Base-by-base conservation (phyloP, 148 eudicot species). In the Hydrangea macrophylla region DNA sequence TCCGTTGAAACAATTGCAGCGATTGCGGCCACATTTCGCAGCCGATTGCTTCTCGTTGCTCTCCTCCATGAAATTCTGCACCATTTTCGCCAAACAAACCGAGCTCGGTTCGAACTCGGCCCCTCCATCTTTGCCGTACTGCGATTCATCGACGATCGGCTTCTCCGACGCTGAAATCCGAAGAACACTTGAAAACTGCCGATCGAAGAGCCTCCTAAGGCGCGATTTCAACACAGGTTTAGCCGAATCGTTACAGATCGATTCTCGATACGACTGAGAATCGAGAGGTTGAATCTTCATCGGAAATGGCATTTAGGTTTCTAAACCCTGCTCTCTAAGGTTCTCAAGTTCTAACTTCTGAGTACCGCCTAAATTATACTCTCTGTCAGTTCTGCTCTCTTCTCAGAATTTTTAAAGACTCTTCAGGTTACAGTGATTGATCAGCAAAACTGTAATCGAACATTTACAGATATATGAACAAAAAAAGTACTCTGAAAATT, bases 221-320 rank as follows among this genome's bases (percentile, higher is more conserved):
- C 92, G 74, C 37, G 90, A 83, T 66, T 81, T 88, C 65, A 79
- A n/a, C 71, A 81, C 85, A 48, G 87, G 86, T 58, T 82, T 82
- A 24, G 76, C 64, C 1, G 70, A 54, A 42, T 86, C 91, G 55
- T 60, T 26, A 5, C 73, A 69, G 65, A 78, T 68, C 55, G 82
- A 72, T 27, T 78, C 84, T 20, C 70, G 37, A 22, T n/a, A 70
- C n/a, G 76, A 11, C 22, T 64, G 64, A 36, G 70, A 72, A 64
- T 84, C 89, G 39, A 87, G 75, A 30, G 92, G 92, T 59, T 88
- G 92, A 63, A 88, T 77, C 80, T 83, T 88, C 89, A 79, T 78
- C 48, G 87, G 90, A 68, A 79, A 79, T 78, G 85, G 87, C 85
- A 86, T 83, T 55, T 31, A 26, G 17, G 53, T n/a, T 48, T 0